Evolutionary conservation across 2,329 filamentous ascomycete genomes (phyloP).

Genomic region (Cladosporium velox): DNA sequence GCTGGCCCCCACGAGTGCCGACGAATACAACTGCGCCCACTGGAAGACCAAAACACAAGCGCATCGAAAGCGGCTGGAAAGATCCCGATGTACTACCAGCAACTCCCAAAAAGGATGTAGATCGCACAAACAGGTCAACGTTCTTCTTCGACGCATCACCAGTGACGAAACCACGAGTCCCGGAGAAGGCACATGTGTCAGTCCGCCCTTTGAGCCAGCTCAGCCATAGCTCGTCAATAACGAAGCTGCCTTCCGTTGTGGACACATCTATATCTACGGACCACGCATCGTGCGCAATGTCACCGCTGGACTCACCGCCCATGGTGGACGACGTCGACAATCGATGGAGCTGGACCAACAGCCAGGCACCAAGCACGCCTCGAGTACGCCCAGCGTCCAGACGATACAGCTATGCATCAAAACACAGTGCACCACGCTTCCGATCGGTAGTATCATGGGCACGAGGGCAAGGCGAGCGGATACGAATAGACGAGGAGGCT

Average conservation of each 20-base stretch:
- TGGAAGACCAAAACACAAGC: not conserved
- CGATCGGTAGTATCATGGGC: slow-evolving; percentile 26
- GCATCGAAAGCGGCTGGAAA: slow-evolving; percentile 15
- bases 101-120: slow-evolving; percentile 3
- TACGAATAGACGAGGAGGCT: slow-evolving; percentile 21
- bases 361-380: slow-evolving; percentile 33
- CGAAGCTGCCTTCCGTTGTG: not conserved
- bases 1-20: not conserved
- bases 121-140: not conserved
- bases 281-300: not conserved
- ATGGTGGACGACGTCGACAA: slow-evolving; percentile 2
- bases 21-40: not conserved
- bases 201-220: slow-evolving; percentile 7
- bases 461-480: slow-evolving; percentile 21
- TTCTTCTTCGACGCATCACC: slow-evolving; percentile 16
- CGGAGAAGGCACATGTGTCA: slow-evolving; percentile 11
- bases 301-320: slow-evolving; percentile 5
- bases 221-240: slow-evolving; percentile 5
- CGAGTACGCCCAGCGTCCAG: slow-evolving; percentile 23
- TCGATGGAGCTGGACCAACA: slow-evolving; percentile 36
- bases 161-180: not conserved
- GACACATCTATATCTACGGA: not conserved
- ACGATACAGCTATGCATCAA: slow-evolving; percentile 22
- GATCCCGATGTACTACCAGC: not conserved
- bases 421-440: slow-evolving; percentile 22